phyloP scores from a whole-genome alignment of 768 basidiomycete genomes.

The Stropharia rugosoannulata region DNA sequence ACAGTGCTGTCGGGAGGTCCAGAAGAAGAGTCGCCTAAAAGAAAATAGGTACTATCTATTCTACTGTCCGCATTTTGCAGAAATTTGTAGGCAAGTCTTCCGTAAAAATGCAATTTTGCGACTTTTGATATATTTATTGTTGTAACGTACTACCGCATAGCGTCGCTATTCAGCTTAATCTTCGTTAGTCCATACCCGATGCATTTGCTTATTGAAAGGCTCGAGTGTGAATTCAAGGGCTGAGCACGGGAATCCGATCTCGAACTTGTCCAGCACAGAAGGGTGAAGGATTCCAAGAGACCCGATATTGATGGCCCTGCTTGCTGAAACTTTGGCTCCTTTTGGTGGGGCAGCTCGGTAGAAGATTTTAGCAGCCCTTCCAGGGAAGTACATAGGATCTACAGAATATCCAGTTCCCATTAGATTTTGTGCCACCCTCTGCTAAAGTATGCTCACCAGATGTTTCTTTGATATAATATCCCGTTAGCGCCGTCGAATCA shows the following conservation, averaged over 20 bases:
- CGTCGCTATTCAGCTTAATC: conserved; percentile 28
- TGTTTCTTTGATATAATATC: conserved; percentile 91
- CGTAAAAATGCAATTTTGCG: neutral
- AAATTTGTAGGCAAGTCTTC: neutral
- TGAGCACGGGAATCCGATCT: conserved; percentile 93
- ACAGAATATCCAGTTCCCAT: conserved; percentile 2
- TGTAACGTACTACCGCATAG: conserved; percentile 18
- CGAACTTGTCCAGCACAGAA: conserved; percentile 87
- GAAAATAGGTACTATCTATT: conserved; percentile 12
- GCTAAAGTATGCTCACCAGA: conserved; percentile 55
- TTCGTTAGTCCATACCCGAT: conserved; percentile 55
- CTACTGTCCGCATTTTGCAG: neutral
- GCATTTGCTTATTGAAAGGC: conserved; percentile 82
- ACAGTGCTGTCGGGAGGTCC: conserved; percentile 35
- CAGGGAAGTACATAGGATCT: conserved; percentile 96
- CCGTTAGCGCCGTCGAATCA: conserved; percentile 57
- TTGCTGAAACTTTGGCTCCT: conserved; percentile 26
- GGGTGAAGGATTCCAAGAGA: conserved; percentile 94
- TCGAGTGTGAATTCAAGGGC: conserved; percentile 93
- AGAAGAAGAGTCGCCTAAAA: conserved; percentile 37
- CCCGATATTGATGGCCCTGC: conserved; percentile 78
- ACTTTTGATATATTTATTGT: conserved; percentile 11
- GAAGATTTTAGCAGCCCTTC: conserved; percentile 89
- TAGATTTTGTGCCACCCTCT: neutral
- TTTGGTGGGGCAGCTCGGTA: conserved; percentile 62